Conservation (phyloP, 2,329 filamentous ascomycete genomes). For the Drechslera avenae region DNA sequence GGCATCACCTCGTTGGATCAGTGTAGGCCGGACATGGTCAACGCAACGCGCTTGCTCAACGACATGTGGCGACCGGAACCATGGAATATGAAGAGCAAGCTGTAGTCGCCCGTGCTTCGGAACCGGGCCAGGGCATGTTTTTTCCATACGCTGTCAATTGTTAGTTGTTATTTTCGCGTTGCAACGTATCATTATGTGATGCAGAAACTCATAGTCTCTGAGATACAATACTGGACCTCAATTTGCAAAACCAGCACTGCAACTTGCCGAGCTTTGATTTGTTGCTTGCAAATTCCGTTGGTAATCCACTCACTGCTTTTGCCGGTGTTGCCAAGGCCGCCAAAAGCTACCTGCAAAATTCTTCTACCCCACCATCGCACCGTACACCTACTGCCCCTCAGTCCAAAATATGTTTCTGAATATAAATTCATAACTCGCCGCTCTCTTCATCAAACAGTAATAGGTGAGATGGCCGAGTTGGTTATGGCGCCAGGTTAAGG, state of each 20-base stretch:
- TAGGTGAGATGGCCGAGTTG: constrained; percentile 26
- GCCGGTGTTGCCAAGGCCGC: neutral
- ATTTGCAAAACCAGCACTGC: too few relatives aligned
- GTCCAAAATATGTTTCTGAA: too few relatives aligned
- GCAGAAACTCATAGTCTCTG: too few relatives aligned
- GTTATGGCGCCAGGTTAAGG: constrained; percentile 45
- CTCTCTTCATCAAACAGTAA: neutral
- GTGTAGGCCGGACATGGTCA: constrained; percentile 65
- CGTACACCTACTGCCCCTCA: too few relatives aligned
- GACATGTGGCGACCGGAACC: constrained; percentile 44
- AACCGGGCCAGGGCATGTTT: neutral
- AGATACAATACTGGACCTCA: too few relatives aligned
- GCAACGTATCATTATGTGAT: too few relatives aligned
- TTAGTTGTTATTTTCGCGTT: too few relatives aligned
- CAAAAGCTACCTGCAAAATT: neutral
- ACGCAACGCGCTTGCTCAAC: constrained; percentile 48
- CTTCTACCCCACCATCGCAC: neutral
- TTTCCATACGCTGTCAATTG: too few relatives aligned
- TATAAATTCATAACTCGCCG: neutral
- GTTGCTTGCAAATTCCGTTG: too few relatives aligned
- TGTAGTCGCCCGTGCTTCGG: constrained; percentile 18
- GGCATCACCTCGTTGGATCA: constrained; percentile 66
- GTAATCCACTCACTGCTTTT: neutral
- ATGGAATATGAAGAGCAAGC: constrained; percentile 26
- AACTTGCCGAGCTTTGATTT: too few relatives aligned